Evolutionary conservation across 2,329 filamentous ascomycete species (phyloP).

Genomic region (Talaromyces pinophilus): DNA sequence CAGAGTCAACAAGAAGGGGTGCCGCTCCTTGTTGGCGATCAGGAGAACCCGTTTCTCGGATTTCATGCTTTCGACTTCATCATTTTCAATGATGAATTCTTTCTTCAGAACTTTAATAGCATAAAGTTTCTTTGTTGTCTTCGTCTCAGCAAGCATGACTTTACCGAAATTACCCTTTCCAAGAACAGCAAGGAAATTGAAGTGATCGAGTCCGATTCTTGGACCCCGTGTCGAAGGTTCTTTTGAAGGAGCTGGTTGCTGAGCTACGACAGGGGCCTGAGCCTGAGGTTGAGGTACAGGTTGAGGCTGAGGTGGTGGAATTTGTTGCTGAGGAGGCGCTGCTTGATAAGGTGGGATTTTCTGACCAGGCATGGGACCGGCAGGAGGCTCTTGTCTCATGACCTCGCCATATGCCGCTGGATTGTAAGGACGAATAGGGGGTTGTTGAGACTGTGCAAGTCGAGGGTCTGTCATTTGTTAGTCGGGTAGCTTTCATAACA

Average conservation of each 20-base stretch:
- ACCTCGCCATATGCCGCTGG: slow-evolving; percentile 45
- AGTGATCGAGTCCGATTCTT: slow-evolving; percentile 93
- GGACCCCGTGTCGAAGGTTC: slow-evolving; percentile 45
- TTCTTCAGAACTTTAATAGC: slow-evolving; percentile 99
- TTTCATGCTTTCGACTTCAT: slow-evolving; percentile 95
- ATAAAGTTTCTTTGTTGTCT: slow-evolving; percentile 86
- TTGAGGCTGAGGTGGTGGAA: slow-evolving; percentile 29
- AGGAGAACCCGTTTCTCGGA: slow-evolving; percentile 98
- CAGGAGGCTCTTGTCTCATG: slow-evolving; percentile 32
- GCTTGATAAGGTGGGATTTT: slow-evolving; percentile 25
- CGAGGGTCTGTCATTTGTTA: slow-evolving; percentile 19
- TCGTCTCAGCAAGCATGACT: slow-evolving; percentile 98
- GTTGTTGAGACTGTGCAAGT: slow-evolving; percentile 43
- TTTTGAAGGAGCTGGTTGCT: slow-evolving; percentile 24
- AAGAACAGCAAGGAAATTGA: slow-evolving; percentile 97
- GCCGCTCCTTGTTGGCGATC: slow-evolving; percentile 93
- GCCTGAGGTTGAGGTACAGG: slow-evolving; percentile 27
- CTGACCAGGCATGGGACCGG: slow-evolving; percentile 31
- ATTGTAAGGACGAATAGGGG: slow-evolving; percentile 50
- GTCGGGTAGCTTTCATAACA: slow-evolving; percentile 33
- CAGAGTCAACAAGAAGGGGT: slow-evolving; percentile 91
- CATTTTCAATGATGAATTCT: slow-evolving; percentile 99
- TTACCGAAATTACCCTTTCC: slow-evolving; percentile 99
- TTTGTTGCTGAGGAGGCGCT: slow-evolving; percentile 13
- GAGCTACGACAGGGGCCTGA: slow-evolving; percentile 22